Evolutionary conservation across 1,284 basidiomycete genomes (phyloP), one percentile per base, ranked within the genome.

Genomic region (Paramarasmius palmivorus): DNA sequence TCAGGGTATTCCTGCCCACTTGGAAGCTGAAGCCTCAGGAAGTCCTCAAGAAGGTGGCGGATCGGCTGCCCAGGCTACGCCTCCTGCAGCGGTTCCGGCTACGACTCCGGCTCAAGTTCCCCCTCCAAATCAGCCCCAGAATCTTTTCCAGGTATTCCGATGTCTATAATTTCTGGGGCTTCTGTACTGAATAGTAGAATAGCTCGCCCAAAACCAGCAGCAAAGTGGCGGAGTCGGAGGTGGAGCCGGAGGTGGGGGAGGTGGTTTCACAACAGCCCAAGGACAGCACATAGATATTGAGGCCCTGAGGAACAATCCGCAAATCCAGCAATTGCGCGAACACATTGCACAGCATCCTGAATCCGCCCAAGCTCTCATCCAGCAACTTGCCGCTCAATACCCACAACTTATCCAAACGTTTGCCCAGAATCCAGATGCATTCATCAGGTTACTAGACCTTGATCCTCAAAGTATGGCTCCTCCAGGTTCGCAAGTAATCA

Each of bases 1-100:
- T 32, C 60, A 92, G 92, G 92, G 92, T 48, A 93, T 95, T 57
- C 93, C 93, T 4, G 79, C 81, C n/a, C 82, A 90, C 63, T 70
- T 91, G 49, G 75, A 84, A 57, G 71, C 73, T 23, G 77, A 83
- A 55, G 65, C 74, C 22, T 69, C 78, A 22, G 44, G 44, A 19
- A 46, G 32, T 26, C 6, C 44, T 26, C 25, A 15, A 53, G 62
- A 61, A 15, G 61, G 71, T 52, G 63, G 74, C 15, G 64, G n/a
- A n/a, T n/a, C 76, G 22, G 60, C 74, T 15, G 61, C 78, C 22
- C 61, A 76, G 4, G 59, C 75, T 22, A 64, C 70, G 26, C 61
- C 73, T 19, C 61, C 65, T 36, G 65, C 67, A 34, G 56, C 68
- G 36, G 61, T 48, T 58, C 68, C 68, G 26, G 60, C 73, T 10